Conservation (phyloP, 371 early-diverging fungal species). For the Chytridium lagenaria region DNA sequence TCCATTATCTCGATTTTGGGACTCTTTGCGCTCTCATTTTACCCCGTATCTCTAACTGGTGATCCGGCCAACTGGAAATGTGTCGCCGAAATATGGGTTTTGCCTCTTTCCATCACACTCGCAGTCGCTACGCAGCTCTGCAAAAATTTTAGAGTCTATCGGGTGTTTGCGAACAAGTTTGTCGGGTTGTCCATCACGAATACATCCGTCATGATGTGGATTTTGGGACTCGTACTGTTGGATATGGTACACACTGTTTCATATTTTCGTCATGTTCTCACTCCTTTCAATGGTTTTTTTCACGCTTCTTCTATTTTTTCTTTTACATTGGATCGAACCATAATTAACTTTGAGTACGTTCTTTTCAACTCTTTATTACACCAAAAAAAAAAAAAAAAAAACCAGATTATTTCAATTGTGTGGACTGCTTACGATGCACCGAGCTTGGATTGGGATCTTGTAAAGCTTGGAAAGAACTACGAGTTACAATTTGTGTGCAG, state of each 20-base stretch:
- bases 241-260: not conserved
- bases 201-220: not conserved
- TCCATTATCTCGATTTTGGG: no score
- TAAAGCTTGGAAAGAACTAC: not conserved
- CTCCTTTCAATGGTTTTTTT: no score
- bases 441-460: not conserved
- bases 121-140: conserved; percentile 24
- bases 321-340: not conserved
- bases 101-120: conserved; percentile 24
- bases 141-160: conserved; percentile 26
- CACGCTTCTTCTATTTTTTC: not conserved
- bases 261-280: no score
- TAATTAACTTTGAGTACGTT: not conserved
- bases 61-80: conserved; percentile 22
- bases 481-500: not conserved
- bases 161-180: conserved; percentile 19
- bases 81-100: conserved; percentile 25
- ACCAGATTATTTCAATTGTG: not conserved
- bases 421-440: not conserved
- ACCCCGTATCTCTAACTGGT: conserved; percentile 14
- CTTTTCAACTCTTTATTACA: no score
- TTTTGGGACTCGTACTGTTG: not conserved
- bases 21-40: no score
- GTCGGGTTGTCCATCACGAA: not conserved
- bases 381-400: not conserved